These are phyloP conservation scores for Coniosporium tulheliwenetii DNA, from an alignment of 2,329 filamentous ascomycete genomes.

Conservation along the genomic window DNA sequence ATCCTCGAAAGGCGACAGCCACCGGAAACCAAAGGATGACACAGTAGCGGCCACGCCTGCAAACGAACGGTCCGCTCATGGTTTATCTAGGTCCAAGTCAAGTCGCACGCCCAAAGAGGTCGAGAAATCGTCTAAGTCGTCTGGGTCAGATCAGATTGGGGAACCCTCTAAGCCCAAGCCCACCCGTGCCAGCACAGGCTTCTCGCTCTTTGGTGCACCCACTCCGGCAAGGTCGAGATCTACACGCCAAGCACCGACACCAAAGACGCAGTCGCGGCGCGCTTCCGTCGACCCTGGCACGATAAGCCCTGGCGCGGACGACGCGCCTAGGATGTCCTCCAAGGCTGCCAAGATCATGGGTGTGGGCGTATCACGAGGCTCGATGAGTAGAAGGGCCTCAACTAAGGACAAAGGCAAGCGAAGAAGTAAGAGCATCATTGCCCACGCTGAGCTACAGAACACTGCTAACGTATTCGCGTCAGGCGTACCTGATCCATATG, in stretches of 20 bases:
- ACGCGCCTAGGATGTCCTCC: constrained; percentile 44
- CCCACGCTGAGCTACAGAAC: too few species aligned
- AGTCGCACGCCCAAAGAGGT: constrained; percentile 29
- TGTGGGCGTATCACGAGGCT: constrained; percentile 18
- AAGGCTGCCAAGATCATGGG: constrained; percentile 73
- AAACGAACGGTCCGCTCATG: constrained; percentile 24
- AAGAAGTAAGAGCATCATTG: constrained; percentile 21
- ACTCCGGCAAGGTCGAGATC: constrained; percentile 48
- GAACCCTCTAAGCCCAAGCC: constrained; percentile 37
- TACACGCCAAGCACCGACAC: constrained; percentile 40
- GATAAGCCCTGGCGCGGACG: constrained; percentile 58
- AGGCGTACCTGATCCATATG: constrained; percentile 40
- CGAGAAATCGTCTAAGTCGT: constrained; percentile 52
- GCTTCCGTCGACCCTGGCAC: constrained; percentile 55
- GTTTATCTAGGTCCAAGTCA: constrained; percentile 40
- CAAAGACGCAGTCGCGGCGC: constrained; percentile 47
- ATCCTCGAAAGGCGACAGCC: too few species aligned
- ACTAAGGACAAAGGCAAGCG: constrained; percentile 36
- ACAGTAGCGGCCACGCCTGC: constrained; percentile 16
- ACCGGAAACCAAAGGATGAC: too few species aligned
- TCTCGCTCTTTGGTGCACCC: constrained; percentile 46
- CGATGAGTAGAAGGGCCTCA: constrained; percentile 27
- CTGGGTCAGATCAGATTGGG: constrained; percentile 55
- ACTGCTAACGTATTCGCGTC: constrained; percentile 14
- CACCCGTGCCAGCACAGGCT: constrained; percentile 41